Base-by-base conservation (phyloP, 2,329 filamentous ascomycete genomes). In the Aspergillus glaucus region DNA sequence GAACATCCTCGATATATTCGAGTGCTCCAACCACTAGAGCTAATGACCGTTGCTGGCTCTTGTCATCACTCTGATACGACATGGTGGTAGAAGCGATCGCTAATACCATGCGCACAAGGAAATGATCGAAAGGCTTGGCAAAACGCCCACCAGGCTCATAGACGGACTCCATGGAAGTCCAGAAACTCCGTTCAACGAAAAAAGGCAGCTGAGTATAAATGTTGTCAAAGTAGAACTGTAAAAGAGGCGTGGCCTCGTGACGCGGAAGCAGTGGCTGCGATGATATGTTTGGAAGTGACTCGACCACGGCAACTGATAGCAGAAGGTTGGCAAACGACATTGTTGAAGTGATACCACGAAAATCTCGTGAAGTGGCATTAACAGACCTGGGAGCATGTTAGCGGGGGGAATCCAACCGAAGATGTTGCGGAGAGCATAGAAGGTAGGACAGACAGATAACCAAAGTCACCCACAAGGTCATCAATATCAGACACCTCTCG, bases 321-420 rank as follows among this genome's bases (percentile, higher is more conserved):
- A 96, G 86, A 17, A 97, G 78, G 32, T 88, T 85, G 22, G 90
- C 88, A 76, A 96, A 96, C 0, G 90, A 95, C 80, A 95, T 94
- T 61, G 88, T 89, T 51, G 83, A 86, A 26, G 87, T 84, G 50
- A 91, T 89, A 7, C 89, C 86, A 65, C 95, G 89, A 63, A 96
- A 96, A 67, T 97, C 93, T 62, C 90, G 81, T 1, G 91, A 92
- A 0, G 91, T 96, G 24, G 93, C 91, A 73, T 95, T 95, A 62
- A 98, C 88, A 4, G 92, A 89, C 48, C 89, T 93, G 59, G 40
- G 41, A 22, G 15, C 15, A 47, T 40, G 48, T 59, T 43, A 58
- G 56, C 47, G 50, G 44, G 46, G 39, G n/a, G 47, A 21, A 45
- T 30, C 10, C 26, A 30, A 4, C 17, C 19, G 37, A 40, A 21